These are phyloP conservation scores for Periconia digitata DNA, from an alignment of 2,329 filamentous ascomycete species.

Conservation along the genomic window DNA sequence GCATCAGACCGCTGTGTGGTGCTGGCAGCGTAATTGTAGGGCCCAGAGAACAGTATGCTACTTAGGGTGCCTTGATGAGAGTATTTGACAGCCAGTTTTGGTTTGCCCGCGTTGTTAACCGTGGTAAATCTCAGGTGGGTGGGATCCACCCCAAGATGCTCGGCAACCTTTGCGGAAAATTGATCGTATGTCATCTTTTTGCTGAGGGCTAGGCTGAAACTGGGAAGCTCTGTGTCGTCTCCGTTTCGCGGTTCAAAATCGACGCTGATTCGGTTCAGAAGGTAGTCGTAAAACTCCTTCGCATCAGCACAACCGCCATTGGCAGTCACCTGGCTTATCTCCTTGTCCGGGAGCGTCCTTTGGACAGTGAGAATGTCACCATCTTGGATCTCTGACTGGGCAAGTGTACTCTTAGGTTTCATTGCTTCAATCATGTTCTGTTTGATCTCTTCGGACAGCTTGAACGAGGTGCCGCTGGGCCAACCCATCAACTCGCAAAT, in stretches of 20 bases:
- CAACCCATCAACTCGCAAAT: conserved; percentile 86
- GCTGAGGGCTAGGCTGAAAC: conserved; percentile 77
- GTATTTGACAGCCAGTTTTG: conserved; percentile 78
- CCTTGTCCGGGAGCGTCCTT: conserved; percentile 57
- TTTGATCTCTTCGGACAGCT: conserved; percentile 96
- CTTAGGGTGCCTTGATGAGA: conserved; percentile 69
- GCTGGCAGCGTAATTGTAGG: conserved; percentile 69
- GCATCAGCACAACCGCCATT: conserved; percentile 64
- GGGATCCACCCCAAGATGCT: conserved; percentile 72
- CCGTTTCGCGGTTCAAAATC: conserved; percentile 71
- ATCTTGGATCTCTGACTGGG: conserved; percentile 91
- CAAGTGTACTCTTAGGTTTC: conserved; percentile 86
- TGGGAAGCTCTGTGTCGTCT: conserved; percentile 58
- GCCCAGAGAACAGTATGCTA: conserved; percentile 73
- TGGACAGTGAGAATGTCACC: conserved; percentile 98
- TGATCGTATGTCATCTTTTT: conserved; percentile 89
- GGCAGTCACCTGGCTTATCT: conserved; percentile 35
- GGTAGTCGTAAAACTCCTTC: conserved; percentile 87
- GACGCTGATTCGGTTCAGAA: conserved; percentile 79
- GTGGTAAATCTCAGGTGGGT: conserved; percentile 93
- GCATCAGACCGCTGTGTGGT: conserved; percentile 71
- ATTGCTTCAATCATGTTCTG: conserved; percentile 94
- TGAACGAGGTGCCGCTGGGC: conserved; percentile 71
- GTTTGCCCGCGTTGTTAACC: conserved; percentile 76
- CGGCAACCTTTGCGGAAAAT: conserved; percentile 79